Evolutionary conservation across 495 filamentous ascomycete species (phyloP), one percentile per base, ranked within the genome.

Genomic region (Baudoinia panamericana): DNA sequence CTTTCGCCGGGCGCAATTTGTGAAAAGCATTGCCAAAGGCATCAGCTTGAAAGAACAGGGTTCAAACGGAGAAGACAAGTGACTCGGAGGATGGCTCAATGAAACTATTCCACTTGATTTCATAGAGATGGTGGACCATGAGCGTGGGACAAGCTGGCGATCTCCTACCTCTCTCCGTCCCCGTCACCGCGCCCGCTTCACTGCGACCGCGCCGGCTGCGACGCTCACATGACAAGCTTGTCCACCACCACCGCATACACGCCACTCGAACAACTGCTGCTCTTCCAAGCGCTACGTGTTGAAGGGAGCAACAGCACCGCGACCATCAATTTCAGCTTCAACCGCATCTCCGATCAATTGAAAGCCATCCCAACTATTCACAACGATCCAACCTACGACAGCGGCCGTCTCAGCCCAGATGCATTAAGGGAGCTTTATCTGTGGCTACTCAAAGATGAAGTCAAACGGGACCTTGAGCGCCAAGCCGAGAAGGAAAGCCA

Each of bases 191-290:
- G 26, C 19, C 33, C 24, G n/a, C n/a, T n/a, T n/a, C n/a, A 5
- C 21, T 5, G 36, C 36, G 13, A 23, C 28, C 29, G 7, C 21
- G 12, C 35, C n/a, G n/a, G n/a, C n/a, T n/a, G n/a, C n/a, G n/a
- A 19, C 12, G 13, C 9, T 12, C 24, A 24, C 42, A 46, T 41
- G 44, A 45, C 39, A 17, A 50, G 40, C 31, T 27, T 43, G 31
- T 27, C 43, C 5, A 41, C 42, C 30, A 39, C 42, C 10, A 43
- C 37, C 22, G 41, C 39, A 46, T 57, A 57, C 42, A 88, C 85
- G 45, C 78, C 80, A 38, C 80, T 94, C 64, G 88, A 95, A 69
- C 76, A 73, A 24, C 70, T 95, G 15, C 71, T 95, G 41, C 73
- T 97, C 46, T 90, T 94, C 63, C 85, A 92, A 60, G 78, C 80